These are phyloP conservation scores for Mollisiaceae sp. DNA, from an alignment of 2,329 filamentous ascomycete genomes.

Conservation along the genomic window DNA sequence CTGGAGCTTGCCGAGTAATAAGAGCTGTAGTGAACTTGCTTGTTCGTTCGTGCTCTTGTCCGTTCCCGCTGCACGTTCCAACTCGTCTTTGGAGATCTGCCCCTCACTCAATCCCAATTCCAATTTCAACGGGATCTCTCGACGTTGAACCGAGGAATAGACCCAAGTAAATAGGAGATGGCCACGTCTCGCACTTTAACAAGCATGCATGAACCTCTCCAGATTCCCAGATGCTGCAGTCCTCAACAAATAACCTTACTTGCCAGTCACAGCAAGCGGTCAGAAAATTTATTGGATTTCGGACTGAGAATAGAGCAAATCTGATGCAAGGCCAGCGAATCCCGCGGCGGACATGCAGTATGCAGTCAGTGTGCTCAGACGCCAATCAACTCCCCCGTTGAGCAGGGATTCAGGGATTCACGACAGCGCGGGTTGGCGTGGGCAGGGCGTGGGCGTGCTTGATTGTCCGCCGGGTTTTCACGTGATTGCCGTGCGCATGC, in stretches of 20 bases:
- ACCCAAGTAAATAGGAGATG: not conserved
- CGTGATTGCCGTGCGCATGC: not conserved
- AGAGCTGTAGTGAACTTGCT: not conserved
- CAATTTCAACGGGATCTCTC: not conserved
- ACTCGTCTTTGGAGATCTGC: not conserved
- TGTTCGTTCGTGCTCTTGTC: not conserved
- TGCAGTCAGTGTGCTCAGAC: not conserved
- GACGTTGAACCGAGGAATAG: not conserved
- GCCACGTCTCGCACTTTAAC: not conserved
- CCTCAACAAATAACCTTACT: not conserved
- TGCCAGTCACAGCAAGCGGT: not conserved
- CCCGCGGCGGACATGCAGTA: not conserved
- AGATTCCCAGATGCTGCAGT: not conserved
- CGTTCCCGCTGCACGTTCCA: not conserved
- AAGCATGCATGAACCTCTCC: not conserved
- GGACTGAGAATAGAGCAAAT: not conserved
- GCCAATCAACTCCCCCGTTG: not conserved
- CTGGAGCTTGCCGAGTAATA: not conserved
- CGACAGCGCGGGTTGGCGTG: not conserved
- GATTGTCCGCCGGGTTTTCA: not conserved
- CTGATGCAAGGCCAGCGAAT: slow-evolving; percentile 8
- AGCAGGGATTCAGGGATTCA: not conserved
- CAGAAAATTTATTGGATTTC: not conserved
- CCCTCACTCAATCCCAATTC: slow-evolving; percentile 1
- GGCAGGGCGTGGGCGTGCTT: too few relatives aligned